Percentiles rank a stretch among this genome's conserved stretches.
Evolutionary conservation across 2,329 filamentous ascomycete species (phyloP).

Genomic region (Aspergillus quadrilineatus): DNA sequence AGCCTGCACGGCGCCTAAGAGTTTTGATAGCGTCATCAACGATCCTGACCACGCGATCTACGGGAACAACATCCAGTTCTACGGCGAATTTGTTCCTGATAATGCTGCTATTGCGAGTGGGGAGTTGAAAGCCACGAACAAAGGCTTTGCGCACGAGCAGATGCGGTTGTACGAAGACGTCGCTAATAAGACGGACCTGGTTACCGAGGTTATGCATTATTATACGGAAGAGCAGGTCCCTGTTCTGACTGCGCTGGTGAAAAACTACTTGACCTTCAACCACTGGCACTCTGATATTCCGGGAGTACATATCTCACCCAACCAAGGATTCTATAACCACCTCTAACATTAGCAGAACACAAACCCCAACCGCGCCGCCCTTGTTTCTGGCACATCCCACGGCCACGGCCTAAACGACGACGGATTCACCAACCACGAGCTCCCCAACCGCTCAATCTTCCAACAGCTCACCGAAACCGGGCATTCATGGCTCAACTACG

Average conservation of each 20-base stretch:
- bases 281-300: conserved; percentile 47
- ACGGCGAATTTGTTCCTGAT: conserved; percentile 40
- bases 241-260: conserved; percentile 40
- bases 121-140: conserved; percentile 29
- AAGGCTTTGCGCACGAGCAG: conserved; percentile 47
- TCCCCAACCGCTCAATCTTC: conserved; percentile 41
- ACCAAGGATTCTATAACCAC: not conserved
- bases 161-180: conserved; percentile 35
- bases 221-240: conserved; percentile 47
- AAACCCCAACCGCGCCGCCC: conserved; percentile 43
- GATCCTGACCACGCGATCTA: conserved; percentile 46
- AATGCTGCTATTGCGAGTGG: conserved; percentile 38
- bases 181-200: conserved; percentile 31
- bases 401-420: conserved; percentile 37
- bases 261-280: conserved; percentile 48
- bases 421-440: conserved; percentile 25
- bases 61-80: conserved; percentile 49
- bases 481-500: conserved; percentile 40
- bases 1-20: conserved; percentile 36
- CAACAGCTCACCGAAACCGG: conserved; percentile 36
- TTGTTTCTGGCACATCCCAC: conserved; percentile 32
- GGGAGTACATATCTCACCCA: conserved; percentile 32
- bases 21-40: conserved; percentile 44
- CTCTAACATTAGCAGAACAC: conserved; percentile 35
- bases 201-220: conserved; percentile 46